phyloP scores from a whole-genome alignment of 2,329 filamentous ascomycete genomes.

The Coniochaeta sp. region DNA sequence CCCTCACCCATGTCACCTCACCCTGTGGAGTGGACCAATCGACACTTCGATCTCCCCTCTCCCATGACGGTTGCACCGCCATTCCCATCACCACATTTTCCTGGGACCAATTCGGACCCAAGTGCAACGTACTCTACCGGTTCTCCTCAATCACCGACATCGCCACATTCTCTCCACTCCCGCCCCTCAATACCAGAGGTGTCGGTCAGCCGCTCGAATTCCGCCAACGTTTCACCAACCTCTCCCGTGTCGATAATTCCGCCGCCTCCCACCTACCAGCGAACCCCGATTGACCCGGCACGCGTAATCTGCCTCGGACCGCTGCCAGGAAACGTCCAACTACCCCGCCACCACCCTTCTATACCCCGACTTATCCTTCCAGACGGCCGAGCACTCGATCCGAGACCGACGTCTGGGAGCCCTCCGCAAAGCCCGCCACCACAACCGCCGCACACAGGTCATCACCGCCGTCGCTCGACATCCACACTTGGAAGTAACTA shows the following conservation, averaged over 20 bases:
- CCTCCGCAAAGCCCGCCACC: constrained; percentile 11
- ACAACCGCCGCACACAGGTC: constrained; percentile 8
- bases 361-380: constrained; percentile 19
- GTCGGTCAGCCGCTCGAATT: constrained; percentile 20
- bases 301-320: constrained; percentile 48
- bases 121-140: constrained; percentile 16
- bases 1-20: constrained; percentile 42
- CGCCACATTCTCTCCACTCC: constrained; percentile 15
- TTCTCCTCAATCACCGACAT: constrained; percentile 10
- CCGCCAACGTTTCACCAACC: constrained; percentile 15
- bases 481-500: constrained; percentile 50
- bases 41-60: constrained; percentile 32
- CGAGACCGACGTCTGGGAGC: constrained; percentile 1
- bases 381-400: constrained; percentile 12
- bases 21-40: constrained; percentile 29
- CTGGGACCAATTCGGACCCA: constrained; percentile 16
- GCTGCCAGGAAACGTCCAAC: constrained; percentile 38
- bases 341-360: constrained; percentile 22
- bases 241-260: constrained; percentile 21
- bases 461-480: constrained; percentile 17
- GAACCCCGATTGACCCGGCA: constrained; percentile 42
- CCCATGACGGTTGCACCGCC: constrained; percentile 30
- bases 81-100: constrained; percentile 18
- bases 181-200: constrained; percentile 3
- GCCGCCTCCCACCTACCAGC: constrained; percentile 29